A percentile compares a stretch with the other conserved stretches of the same genome.
These are phyloP conservation scores for Hippophae gyantsensis DNA, from an alignment of 306 rosid species.

Conservation along the genomic window DNA sequence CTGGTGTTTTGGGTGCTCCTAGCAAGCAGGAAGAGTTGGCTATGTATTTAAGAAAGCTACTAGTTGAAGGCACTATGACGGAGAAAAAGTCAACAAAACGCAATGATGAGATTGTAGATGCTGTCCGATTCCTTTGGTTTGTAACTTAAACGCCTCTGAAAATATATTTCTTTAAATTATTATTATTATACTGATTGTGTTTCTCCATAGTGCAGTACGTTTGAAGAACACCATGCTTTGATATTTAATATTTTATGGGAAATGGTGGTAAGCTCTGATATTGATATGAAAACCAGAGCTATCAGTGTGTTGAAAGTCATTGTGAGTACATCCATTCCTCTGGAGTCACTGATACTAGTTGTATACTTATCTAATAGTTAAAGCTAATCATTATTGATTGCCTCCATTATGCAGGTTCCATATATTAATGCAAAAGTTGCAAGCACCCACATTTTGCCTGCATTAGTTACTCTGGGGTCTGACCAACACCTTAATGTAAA, in stretches of 20 bases:
- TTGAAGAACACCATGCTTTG: constrained; percentile 61
- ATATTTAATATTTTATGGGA: constrained; percentile 89
- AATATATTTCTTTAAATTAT: constrained; percentile 8
- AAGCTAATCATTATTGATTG: constrained; percentile 16
- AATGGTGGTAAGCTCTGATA: constrained; percentile 84
- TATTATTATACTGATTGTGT: constrained; percentile 12
- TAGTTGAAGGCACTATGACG: constrained; percentile 49
- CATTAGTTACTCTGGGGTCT: constrained; percentile 87
- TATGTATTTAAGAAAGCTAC: constrained; percentile 65
- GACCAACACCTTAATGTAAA: constrained; percentile 82
- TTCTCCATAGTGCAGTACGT: constrained; percentile 56
- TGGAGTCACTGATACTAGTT: constrained; percentile 16
- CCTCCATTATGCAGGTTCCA: constrained; percentile 49
- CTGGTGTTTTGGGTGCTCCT: constrained; percentile 82
- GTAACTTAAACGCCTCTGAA: constrained; percentile 19
- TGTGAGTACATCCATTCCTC: constrained; percentile 40
- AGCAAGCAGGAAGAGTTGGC: constrained; percentile 48
- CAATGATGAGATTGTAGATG: constrained; percentile 66
- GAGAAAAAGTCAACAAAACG: constrained; percentile 44
- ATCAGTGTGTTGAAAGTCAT: constrained; percentile 75
- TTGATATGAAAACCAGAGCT: constrained; percentile 71
- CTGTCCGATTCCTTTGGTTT: constrained; percentile 87
- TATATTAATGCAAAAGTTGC: constrained; percentile 84
- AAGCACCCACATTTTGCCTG: constrained; percentile 87
- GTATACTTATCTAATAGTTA: constrained; percentile 13